A percentile compares a stretch with the other conserved stretches of the same genome.
These are phyloP conservation scores for Penicillium sclerotigenum DNA, from an alignment of 2,329 filamentous ascomycete genomes.

Conservation along the genomic window DNA sequence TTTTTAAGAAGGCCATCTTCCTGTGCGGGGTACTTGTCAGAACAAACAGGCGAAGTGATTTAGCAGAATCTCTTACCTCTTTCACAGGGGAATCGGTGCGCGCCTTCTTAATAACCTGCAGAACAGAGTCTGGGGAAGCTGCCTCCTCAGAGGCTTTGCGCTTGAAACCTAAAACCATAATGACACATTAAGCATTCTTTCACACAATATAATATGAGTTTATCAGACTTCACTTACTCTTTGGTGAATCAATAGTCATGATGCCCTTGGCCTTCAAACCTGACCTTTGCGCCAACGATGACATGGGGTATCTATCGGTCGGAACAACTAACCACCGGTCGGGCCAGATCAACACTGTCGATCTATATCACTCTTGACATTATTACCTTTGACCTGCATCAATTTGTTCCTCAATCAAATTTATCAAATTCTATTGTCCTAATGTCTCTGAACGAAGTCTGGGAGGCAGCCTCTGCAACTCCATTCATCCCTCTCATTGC, in stretches of 20 bases:
- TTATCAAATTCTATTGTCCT: slow-evolving; percentile 11
- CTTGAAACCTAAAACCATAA: slow-evolving; percentile 37
- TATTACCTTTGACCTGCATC: neutral
- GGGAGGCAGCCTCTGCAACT: slow-evolving; percentile 85
- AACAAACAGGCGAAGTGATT: neutral
- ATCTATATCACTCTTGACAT: neutral
- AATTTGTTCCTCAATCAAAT: slow-evolving; percentile 3
- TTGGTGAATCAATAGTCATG: slow-evolving; percentile 27
- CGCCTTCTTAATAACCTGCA: slow-evolving; percentile 47
- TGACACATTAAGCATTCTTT: neutral
- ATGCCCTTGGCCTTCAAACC: neutral
- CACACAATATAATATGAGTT: neutral
- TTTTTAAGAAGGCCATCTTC: slow-evolving; percentile 44
- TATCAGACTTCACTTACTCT: slow-evolving; percentile 30
- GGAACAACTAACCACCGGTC: slow-evolving; percentile 14
- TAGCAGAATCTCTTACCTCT: slow-evolving; percentile 27
- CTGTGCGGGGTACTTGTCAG: slow-evolving; percentile 27
- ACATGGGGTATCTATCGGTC: slow-evolving; percentile 10
- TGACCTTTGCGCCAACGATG: slow-evolving; percentile 1
- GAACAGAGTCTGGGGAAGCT: slow-evolving; percentile 42
- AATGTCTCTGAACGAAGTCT: slow-evolving; percentile 78
- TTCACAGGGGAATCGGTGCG: slow-evolving; percentile 47
- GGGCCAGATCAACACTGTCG: slow-evolving; percentile 22
- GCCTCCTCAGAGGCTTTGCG: slow-evolving; percentile 52
- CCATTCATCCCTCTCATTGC: slow-evolving; percentile 76